Evolutionary conservation across 169 alveolate genomes (phyloP), one percentile per base, ranked within the genome.

Genomic region (Eimeria tenella): DNA sequence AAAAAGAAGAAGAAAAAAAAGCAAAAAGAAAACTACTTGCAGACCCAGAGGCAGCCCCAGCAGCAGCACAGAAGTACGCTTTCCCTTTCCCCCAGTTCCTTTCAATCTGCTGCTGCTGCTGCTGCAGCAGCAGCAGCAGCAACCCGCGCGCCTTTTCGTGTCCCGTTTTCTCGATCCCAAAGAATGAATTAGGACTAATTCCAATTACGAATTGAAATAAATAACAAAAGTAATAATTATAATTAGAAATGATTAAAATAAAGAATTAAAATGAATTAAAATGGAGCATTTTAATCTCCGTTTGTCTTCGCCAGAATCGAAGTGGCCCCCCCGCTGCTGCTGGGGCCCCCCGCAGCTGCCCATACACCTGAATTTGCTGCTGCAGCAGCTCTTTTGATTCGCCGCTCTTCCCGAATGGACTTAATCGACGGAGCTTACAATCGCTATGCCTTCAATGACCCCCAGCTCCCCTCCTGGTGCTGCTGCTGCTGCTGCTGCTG

Each of bases 341-440:
- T 92, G 17, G 56, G 23, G 86, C 31, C 55, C 21, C 95, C 95
- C 6, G 95, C 60, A 50, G 86, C 91, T 3, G 95, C 49, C 17
- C 92, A 92, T 58, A 15, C 84, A 5, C 92, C 95, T 1, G 70
- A 77, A 58, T 77, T 93, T 19, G 95, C 86, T 52, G 95, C 96
- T 25, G 21, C 93, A 62, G 96, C 96, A 11, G 60, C 95, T 21
- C 42, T 95, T 71, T 9, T 95, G 87, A 74, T 88, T 10, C 77
- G 81, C 63, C 98, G 98, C 96, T 97, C 97, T 89, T 96, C 98
- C 23, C 94, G 99, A 63, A 96, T 98, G 98, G 99, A 98, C 63
- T 95, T 99, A 65, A 96, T 99, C 74, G 99, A 99, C 95, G 98
- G 99, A 13, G 98, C 99, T 25, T 99, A 98, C 96, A 98, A 99